Evolutionary conservation across 805 yeast species (phyloP).

Genomic region (Clavispora santaluciae): DNA sequence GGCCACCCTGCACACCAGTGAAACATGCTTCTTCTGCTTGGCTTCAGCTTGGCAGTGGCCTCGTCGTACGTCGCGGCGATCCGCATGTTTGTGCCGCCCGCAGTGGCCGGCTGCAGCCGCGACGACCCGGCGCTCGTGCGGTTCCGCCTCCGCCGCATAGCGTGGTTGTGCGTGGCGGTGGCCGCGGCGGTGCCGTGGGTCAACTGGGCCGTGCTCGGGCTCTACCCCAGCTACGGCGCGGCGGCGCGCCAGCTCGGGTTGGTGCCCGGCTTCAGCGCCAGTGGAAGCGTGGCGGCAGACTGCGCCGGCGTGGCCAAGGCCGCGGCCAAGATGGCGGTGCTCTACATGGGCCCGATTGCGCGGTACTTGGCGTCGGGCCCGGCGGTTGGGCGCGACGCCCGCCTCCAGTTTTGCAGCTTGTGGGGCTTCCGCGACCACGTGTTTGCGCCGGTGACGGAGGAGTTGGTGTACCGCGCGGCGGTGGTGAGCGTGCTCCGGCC

Average conservation of each 20-base stretch:
- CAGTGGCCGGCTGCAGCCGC: constrained; percentile 24
- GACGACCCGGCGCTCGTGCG: constrained; percentile 41
- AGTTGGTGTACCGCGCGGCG: constrained; percentile 58
- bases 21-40: background rate
- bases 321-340: constrained; percentile 8
- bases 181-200: constrained; percentile 25
- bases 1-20: constrained; percentile 2
- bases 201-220: constrained; percentile 9
- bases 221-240: constrained; percentile 2
- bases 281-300: constrained; percentile 8
- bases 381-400: constrained; percentile 14
- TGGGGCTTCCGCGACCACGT: constrained; percentile 52
- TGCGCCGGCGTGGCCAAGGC: constrained; percentile 10
- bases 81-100: constrained; percentile 24
- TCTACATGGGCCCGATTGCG: constrained; percentile 19
- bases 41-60: constrained; percentile 27
- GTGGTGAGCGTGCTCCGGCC: constrained; percentile 25
- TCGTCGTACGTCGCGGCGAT: constrained; percentile 43
- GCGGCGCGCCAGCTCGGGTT: constrained; percentile 25
- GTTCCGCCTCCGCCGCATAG: constrained; percentile 37
- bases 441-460: constrained; percentile 78
- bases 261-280: constrained; percentile 27
- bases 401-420: constrained; percentile 20
- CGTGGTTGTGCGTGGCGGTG: constrained; percentile 25
- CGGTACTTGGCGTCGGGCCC: constrained; percentile 9